Conservation (phyloP, 306 rosid species). For the Cicer judaicum region DNA sequence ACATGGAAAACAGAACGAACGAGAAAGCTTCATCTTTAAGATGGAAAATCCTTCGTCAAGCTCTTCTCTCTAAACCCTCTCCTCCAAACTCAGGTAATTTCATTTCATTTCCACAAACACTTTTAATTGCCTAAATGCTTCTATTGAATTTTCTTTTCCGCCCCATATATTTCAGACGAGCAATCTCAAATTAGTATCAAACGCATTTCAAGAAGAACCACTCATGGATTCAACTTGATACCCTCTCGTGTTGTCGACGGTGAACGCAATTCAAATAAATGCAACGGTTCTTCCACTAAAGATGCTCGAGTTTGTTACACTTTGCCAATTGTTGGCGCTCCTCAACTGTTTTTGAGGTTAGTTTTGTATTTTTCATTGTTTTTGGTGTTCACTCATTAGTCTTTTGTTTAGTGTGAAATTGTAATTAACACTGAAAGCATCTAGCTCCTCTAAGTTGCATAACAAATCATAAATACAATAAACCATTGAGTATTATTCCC, state of each 20-base stretch:
- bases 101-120: background rate
- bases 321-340: conserved; percentile 63
- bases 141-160: background rate
- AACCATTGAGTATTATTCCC: background rate
- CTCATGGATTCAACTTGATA: conserved; percentile 80
- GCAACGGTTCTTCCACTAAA: conserved; percentile 41
- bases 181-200: conserved; percentile 52
- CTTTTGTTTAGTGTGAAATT: background rate
- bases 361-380: conserved; percentile 31
- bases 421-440: background rate
- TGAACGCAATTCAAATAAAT: conserved; percentile 18
- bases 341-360: conserved; percentile 66
- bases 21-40: conserved; percentile 70
- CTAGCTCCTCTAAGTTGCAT: background rate
- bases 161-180: conserved; percentile 48
- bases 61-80: conserved; percentile 59
- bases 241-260: conserved; percentile 52
- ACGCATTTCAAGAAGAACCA: conserved; percentile 70
- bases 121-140: conserved; percentile 1
- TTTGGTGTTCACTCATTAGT: background rate
- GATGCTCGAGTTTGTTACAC: conserved; percentile 77
- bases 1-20: conserved; percentile 39
- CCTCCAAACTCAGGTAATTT: conserved; percentile 43
- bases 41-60: conserved; percentile 81
- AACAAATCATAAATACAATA: background rate